These are phyloP conservation scores for Starmerella stigmatis DNA, from an alignment of 805 yeast species.

Conservation along the genomic window DNA sequence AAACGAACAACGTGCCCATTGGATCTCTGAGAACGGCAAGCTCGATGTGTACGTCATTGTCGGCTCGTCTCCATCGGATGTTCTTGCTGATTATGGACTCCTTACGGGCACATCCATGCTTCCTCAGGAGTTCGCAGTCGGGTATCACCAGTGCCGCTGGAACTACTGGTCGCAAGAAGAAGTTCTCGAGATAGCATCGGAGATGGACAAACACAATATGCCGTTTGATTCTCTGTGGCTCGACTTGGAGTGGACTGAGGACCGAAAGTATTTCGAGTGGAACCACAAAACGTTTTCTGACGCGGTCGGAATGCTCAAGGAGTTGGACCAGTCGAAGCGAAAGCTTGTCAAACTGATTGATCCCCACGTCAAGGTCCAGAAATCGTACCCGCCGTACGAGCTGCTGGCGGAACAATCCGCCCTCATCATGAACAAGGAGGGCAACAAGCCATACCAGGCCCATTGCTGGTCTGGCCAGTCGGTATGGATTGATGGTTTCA, in stretches of 20 bases:
- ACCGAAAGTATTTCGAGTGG: conserved; percentile 90
- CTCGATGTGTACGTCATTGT: conserved; percentile 63
- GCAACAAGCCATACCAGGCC: conserved; percentile 49
- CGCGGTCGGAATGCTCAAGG: conserved; percentile 56
- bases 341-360: conserved; percentile 78
- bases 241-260: conserved; percentile 83
- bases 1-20: conserved; percentile 43
- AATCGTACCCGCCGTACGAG: conserved; percentile 54
- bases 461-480: conserved; percentile 99
- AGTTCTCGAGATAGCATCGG: conserved; percentile 56
- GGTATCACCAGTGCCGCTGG: conserved; percentile 97
- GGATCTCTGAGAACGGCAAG: conserved; percentile 89
- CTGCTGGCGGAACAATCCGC: conserved; percentile 37
- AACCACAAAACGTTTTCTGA: conserved; percentile 59
- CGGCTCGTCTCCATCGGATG: conserved; percentile 45
- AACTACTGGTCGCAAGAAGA: conserved; percentile 84
- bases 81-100: conserved; percentile 51
- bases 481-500: conserved; percentile 80
- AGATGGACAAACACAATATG: conserved; percentile 61
- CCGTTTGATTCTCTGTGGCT: conserved; percentile 93
- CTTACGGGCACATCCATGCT: conserved; percentile 64
- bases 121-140: conserved; percentile 71
- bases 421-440: conserved; percentile 32
- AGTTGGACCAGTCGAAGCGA: conserved; percentile 61
- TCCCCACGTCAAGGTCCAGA: conserved; percentile 66